These are phyloP conservation scores for Leccinum glutinopallens DNA, from an alignment of 1,284 basidiomycete species.

Conservation along the genomic window DNA sequence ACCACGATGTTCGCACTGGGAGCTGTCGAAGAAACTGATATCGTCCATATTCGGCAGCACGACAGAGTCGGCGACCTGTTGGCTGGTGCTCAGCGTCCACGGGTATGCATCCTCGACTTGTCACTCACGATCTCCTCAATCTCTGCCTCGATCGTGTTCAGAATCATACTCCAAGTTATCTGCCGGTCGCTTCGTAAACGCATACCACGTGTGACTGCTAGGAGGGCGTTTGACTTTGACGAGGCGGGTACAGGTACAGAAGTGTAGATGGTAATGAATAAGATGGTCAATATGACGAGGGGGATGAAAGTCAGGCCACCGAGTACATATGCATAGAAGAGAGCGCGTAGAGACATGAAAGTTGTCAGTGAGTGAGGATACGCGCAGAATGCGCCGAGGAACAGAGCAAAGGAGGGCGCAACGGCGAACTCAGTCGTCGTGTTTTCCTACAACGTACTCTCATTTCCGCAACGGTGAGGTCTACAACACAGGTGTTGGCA, in stretches of 20 bases:
- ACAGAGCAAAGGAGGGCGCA: neutral
- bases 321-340: constrained; percentile 81
- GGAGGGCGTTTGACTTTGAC: constrained; percentile 71
- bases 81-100: constrained; percentile 11
- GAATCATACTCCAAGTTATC: constrained; percentile 91
- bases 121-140: constrained; percentile 84
- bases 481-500: neutral
- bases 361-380: neutral
- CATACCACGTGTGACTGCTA: constrained; percentile 96
- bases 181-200: constrained; percentile 91
- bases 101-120: neutral
- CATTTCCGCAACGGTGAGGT: constrained; percentile 18
- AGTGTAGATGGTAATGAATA: constrained; percentile 72
- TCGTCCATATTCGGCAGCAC: constrained; percentile 92
- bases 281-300: constrained; percentile 56
- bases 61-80: constrained; percentile 59
- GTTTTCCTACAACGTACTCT: constrained; percentile 19
- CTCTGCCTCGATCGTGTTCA: constrained; percentile 87
- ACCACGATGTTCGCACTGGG: constrained; percentile 67
- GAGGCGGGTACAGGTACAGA: constrained; percentile 70
- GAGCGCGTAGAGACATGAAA: constrained; percentile 61
- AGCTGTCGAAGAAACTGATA: constrained; percentile 91
- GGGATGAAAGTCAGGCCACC: constrained; percentile 89
- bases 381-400: neutral
- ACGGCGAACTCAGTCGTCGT: neutral